A percentile compares a stretch with the other conserved stretches of the same genome.
phyloP scores from a whole-genome alignment of 1,284 basidiomycete species.

The Polyporus tsugae region DNA sequence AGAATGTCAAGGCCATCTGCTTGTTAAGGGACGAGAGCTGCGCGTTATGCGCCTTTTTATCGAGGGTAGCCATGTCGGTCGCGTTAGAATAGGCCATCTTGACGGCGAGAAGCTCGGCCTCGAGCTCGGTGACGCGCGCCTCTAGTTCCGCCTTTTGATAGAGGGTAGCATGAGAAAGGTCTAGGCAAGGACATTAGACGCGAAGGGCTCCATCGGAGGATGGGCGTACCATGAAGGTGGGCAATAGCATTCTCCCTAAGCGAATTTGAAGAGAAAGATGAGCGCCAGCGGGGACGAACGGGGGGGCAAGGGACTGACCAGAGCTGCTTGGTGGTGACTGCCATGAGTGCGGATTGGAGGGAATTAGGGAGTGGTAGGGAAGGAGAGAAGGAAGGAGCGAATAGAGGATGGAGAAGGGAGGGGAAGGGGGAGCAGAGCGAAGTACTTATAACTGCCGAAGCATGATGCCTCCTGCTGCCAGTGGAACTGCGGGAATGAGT shows the following conservation, averaged over 20 bases:
- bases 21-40: slow-evolving; percentile 66
- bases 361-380: slow-evolving; percentile 32
- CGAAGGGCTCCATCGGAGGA: slow-evolving; percentile 1
- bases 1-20: slow-evolving; percentile 63
- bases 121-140: slow-evolving; percentile 67
- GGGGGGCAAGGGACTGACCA: slow-evolving; percentile 53
- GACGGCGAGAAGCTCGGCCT: slow-evolving; percentile 73
- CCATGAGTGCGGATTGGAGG: slow-evolving; percentile 59
- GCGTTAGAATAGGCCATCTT: slow-evolving; percentile 70
- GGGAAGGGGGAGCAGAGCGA: slow-evolving; percentile 43
- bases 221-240: slow-evolving; percentile 60
- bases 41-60: slow-evolving; percentile 68
- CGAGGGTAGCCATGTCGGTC: slow-evolving; percentile 64
- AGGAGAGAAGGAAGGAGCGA: slow-evolving; percentile 39
- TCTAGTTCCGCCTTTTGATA: slow-evolving; percentile 70
- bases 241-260: slow-evolving; percentile 70
- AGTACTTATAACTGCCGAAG: slow-evolving; percentile 53
- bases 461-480: slow-evolving; percentile 46
- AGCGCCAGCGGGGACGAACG: slow-evolving; percentile 14
- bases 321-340: slow-evolving; percentile 64
- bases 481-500: slow-evolving; percentile 46
- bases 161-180: slow-evolving; percentile 67
- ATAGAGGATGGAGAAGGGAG: slow-evolving; percentile 42
- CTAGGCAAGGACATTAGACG: slow-evolving; percentile 44
- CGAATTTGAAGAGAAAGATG: slow-evolving; percentile 19